Evolutionary conservation across 2,329 filamentous ascomycete species (phyloP).

Genomic region (Paecilomyces sp.): DNA sequence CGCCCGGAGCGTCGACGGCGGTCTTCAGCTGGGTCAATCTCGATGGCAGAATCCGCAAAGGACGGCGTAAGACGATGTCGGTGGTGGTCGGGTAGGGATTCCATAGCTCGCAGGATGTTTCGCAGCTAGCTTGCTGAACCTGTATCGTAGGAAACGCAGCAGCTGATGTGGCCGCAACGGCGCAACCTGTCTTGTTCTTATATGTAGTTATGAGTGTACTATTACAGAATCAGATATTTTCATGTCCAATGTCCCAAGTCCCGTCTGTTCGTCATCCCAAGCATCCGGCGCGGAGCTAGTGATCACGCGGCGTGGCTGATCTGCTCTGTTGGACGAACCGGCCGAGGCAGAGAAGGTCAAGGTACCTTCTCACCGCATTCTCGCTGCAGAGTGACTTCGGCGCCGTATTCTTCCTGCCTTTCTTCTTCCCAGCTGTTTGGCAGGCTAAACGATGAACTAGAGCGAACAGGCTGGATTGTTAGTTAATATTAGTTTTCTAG

Average conservation of each 20-base stretch:
- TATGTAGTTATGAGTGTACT: not conserved
- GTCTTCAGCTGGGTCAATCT: constrained; percentile 10
- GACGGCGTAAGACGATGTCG: constrained; percentile 7
- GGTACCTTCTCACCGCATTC: not conserved
- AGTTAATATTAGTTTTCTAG: no score
- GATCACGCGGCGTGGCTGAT: not conserved
- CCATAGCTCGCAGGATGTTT: not conserved
- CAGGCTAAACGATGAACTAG: no score
- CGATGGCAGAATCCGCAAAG: constrained; percentile 19
- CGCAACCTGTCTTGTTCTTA: not conserved
- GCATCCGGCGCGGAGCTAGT: not conserved
- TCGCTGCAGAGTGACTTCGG: not conserved
- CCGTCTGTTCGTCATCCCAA: not conserved
- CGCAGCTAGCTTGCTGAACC: not conserved
- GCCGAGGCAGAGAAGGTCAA: not conserved
- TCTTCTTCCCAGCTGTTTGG: not conserved
- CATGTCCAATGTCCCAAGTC: not conserved
- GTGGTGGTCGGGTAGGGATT: not conserved
- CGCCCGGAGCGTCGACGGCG: constrained; percentile 1
- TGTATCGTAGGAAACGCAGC: not conserved
- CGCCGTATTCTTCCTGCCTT: not conserved
- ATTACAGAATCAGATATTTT: not conserved
- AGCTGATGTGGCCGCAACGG: not conserved
- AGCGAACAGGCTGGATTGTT: no score
- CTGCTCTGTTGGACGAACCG: not conserved